Evolutionary conservation across 169 alveolate genomes (phyloP), one percentile per base, ranked within the genome.

Genomic region (Plasmodium inui): DNA sequence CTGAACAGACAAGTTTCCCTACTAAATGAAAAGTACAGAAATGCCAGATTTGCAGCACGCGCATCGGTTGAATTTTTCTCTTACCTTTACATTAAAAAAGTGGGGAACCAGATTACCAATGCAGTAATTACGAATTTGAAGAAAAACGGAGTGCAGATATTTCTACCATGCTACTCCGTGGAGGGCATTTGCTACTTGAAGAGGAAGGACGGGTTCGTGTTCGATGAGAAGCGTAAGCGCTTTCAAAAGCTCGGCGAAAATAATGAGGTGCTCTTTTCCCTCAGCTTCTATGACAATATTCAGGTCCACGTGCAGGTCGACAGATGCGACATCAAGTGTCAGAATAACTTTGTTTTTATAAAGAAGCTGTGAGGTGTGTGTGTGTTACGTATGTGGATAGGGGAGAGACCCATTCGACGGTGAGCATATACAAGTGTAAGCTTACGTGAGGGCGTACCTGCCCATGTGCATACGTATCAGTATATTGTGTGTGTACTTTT

Each of bases 51-150:
- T 92, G 92, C 95, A 6, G 83, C 81, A 76, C 26, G 95, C 22
- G 95, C 95, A 22, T 92, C 95, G 57, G 92, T 92, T 17, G 86
- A 92, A 74, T 92, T 92, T 46, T 92, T 92, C 37, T 92, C 95
- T 2, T 92, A 92, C 46, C 92, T 83, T 39, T 92, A 83, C 57
- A 76, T 92, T 70, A 92, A 92, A 84, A 92, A 92, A 82, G 81
- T 84, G 22, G 95, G 95, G 28, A 83, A 83, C 32, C 92, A 92
- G 82, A 79, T 92, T 12, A 92, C 95, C 28, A 61, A 80, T 9
- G 95, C 93, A 26, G 82, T 92, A 10, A 84, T 92, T 67, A 92
- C 85, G 3, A 84, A 61, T 78, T 78, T 92, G 41, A 83, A 84
- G 79, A 92, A 92, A 83, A 92, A 84, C 50, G 95, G 95, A 17